Base-by-base conservation (phyloP, 2,329 filamentous ascomycete species). In the Zymoseptoria tritici region DNA sequence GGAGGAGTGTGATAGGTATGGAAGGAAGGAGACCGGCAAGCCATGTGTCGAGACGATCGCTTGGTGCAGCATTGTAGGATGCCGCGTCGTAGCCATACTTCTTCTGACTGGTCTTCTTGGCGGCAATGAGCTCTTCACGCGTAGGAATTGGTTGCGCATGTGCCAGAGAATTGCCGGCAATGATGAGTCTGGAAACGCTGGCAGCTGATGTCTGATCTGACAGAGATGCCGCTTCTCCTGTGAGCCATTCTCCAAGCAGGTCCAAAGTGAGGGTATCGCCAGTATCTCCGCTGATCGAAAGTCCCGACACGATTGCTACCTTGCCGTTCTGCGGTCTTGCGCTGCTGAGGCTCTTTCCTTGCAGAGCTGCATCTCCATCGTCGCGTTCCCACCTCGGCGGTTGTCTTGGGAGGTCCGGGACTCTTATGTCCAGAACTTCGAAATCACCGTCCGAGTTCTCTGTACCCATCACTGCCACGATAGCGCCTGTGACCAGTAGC, bases 21-120 rank as follows among this genome's bases (percentile, higher is more conserved):
- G 87, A 89, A 1, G 92, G 91, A 2, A 99, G 83, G 11, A 99
- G 79, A 53, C 88, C 83, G 1, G 88, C 80, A 36, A 99, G 83
- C 73, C 96, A 94, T 5, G 83, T 81, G 77, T 99, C 94, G 36
- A 99, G 82, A 53, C 90, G 86, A 59, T 88, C 85, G 2, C 90
- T 91, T 0, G 94, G 94, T 1, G 88, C 80, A 1, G 93, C 81
- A 71, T 99, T 96, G 79, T 97, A 99, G 0, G 88, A 76, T 57
- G 87, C 86, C 59, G 90, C 85, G 74, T 99, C 94, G 77, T 97
- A 97, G 61, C 94, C 93, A 76, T 97, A 97, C 72, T 95, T 96
- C 74, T 91, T 96, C 55, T 76, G 1, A 77, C 85, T 67, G 81
- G 76, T 52, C 66, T 71, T 80, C 72, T 61, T 80, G 71, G 62